Base-by-base conservation (phyloP, 345 rosid genomes). In the Eucalyptus cloeziana region DNA sequence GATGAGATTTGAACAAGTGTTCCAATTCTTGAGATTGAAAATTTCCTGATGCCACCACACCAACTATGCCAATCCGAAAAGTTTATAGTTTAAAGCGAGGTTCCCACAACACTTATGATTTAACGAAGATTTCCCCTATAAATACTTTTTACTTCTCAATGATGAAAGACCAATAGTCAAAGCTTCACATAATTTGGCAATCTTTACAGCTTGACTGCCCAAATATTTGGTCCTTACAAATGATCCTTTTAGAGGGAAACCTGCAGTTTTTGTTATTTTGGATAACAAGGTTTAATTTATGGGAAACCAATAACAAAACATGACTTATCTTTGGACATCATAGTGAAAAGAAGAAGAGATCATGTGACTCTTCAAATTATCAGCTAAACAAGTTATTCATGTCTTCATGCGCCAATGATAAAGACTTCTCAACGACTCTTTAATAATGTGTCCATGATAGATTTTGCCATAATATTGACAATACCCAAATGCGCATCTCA, bases 41-140 rank as follows among this genome's bases (percentile, higher is more conserved):
- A n/a, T 14, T n/a, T 64, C 5, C 0, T 7, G 2, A n/a, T 56
- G 62, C 6, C 0, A 10, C 21, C 33, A 13, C 19, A 62, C 9
- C 33, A 30, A 64, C 16, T 13, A n/a, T 67, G 3, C 40, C 21
- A n/a, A n/a, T 30, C 5, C 6, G 40, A 7, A 15, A n/a, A 14
- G 10, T 7, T 7, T 13, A n/a, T 64, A 64, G 3, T n/a, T 64
- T 14, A 13, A 64, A 64, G 37, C 31, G 14, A 64, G 33, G 19
- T 64, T 64, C 37, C 4, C 71, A n/a, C 19, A 1, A n/a, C 31
- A 13, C 19, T 64, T 0, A n/a, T 64, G 37, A 64, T 64, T n/a
- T 64, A n/a, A 64, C 19, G 33, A 7, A 6, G 37, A 64, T n/a
- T 64, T n/a, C 31, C 71, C 71, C 19, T 30, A 64, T 14, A 14